Base-by-base conservation (phyloP, 2,329 filamentous ascomycete species). In the Penicillium italicum region DNA sequence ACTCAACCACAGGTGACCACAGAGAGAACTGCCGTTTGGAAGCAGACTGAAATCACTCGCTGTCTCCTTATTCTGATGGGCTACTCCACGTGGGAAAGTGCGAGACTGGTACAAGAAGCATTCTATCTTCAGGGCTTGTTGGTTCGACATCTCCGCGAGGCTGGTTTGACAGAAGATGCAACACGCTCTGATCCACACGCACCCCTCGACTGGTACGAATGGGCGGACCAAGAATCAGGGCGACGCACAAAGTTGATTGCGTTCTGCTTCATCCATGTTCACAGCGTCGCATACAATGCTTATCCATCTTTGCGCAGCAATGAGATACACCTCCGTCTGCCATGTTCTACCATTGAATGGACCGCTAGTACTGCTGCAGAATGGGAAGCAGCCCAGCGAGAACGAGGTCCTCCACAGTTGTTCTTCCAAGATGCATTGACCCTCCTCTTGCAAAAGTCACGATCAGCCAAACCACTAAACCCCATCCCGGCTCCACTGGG, bases 401-500 rank as follows among this genome's bases (percentile, higher is more conserved):
- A 69, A 40, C 46, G 62, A 36, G 62, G 62, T 22, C 58, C 64
- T 44, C 64, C 68, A 37, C 69, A 73, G 31, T 52, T 72, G 11
- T 69, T 68, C 14, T 74, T 74, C 49, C 70, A 73, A 37, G 69
- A 71, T 43, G 70, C 72, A 4, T 58, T 74, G 50, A 60, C 66
- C 18, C 57, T 71, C 30, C 57, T 72, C 14, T 58, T 72, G n/a
- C 69, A 70, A 45, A 67, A 66, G 36, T 64, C 68, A 20, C 66
- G 62, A 38, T 62, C 59, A 14, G 53, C 62, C 16, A 55, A 69
- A 45, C 58, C 69, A 37, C 55, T 72, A n/a, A 61, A 67, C 31
- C 68, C 68, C 3, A 71, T 71, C 26, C 69, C 69, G 9, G 61
- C 72, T 8, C 83, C 84, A 0, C 72, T 88, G 7, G 87, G 86